phyloP scores from a whole-genome alignment of 108 stramenopile genomes.

The Conticribra weissflogii region DNA sequence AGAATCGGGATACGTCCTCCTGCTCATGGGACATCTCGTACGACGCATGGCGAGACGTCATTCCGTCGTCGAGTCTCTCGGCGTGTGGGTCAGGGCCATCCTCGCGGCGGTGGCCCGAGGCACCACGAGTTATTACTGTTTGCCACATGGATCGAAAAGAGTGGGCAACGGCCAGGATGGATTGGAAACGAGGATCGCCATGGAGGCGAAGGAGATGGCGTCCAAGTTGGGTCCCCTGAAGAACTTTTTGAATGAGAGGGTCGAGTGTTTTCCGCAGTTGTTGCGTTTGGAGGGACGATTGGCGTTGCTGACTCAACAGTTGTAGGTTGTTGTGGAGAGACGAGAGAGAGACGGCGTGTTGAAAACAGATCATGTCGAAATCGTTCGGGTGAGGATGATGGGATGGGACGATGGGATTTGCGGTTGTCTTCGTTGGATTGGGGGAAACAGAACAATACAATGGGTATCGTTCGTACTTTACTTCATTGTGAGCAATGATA shows the following conservation, averaged over 20 bases:
- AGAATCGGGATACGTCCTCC: constrained; percentile 26
- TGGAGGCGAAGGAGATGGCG: constrained; percentile 46
- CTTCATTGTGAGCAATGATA: too few relatives aligned
- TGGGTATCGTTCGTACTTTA: too few relatives aligned
- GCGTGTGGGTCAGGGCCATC: constrained; percentile 49
- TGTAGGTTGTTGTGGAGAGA: too few relatives aligned
- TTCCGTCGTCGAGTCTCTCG: constrained; percentile 36
- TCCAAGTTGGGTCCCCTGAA: constrained; percentile 40
- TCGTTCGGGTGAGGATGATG: too few relatives aligned
- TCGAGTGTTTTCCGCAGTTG: constrained; percentile 51
- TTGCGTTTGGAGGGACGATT: constrained; percentile 50
- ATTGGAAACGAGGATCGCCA: constrained; percentile 24
- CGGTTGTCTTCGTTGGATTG: too few relatives aligned
- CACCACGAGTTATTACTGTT: constrained; percentile 12
- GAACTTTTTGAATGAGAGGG: constrained; percentile 51
- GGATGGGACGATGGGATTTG: too few relatives aligned
- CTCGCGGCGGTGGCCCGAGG: constrained; percentile 36
- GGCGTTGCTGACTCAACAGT: constrained; percentile 48
- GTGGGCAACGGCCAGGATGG: not conserved
- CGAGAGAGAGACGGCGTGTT: too few relatives aligned
- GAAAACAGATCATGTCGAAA: too few relatives aligned
- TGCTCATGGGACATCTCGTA: constrained; percentile 51
- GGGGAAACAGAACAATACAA: too few relatives aligned
- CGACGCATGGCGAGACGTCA: constrained; percentile 48
- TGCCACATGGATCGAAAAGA: too few relatives aligned